A percentile compares a stretch with the other conserved stretches of the same genome.
These are phyloP conservation scores for Knoxdaviesia proteae DNA, from an alignment of 2,329 filamentous ascomycete genomes.

Conservation along the genomic window DNA sequence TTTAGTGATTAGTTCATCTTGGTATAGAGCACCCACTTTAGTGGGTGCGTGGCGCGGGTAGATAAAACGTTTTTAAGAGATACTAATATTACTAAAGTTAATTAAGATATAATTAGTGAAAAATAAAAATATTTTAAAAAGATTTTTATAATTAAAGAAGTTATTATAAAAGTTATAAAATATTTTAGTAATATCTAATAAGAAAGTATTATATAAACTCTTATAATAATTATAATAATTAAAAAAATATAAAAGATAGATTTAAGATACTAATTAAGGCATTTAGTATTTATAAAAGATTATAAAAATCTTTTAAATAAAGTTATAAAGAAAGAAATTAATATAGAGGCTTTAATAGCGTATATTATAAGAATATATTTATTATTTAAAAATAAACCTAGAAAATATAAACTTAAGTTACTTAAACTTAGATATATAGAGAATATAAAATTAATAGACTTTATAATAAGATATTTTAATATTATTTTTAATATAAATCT, in stretches of 20 bases:
- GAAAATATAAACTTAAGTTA: constrained; percentile 4
- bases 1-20: too few species aligned
- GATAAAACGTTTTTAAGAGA: too few species aligned
- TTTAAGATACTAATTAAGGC: constrained; percentile 1
- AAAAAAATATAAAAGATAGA: constrained; percentile 4
- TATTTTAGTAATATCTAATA: too few species aligned
- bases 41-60: too few species aligned
- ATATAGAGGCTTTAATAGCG: too few species aligned
- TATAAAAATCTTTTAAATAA: neutral
- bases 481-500: neutral
- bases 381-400: neutral
- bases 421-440: constrained; percentile 3
- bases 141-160: neutral
- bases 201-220: neutral
- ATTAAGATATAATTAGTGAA: constrained; percentile 1
- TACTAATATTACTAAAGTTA: neutral
- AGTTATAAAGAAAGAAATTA: neutral
- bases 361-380: neutral
- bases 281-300: neutral
- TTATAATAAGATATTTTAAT: neutral
- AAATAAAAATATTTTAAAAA: constrained; percentile 2
- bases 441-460: neutral
- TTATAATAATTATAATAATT: constrained; percentile 2
- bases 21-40: too few species aligned
- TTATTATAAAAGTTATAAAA: too few species aligned